A percentile compares a stretch with the other conserved stretches of the same genome.
Conservation (phyloP, 2,329 filamentous ascomycete genomes). For the Helotiales sp. region DNA sequence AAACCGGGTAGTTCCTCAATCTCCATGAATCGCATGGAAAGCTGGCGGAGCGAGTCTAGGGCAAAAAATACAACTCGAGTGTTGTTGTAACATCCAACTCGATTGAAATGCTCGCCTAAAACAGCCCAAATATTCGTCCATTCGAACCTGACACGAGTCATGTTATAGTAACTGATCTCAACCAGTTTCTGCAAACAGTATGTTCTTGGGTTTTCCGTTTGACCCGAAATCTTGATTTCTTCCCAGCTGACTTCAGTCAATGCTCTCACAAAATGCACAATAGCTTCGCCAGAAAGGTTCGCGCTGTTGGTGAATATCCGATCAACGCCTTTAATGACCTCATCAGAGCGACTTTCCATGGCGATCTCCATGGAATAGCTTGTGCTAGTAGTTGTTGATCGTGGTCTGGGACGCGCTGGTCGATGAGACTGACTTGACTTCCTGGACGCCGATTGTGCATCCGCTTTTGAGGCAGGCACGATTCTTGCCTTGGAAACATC, state of each 20-base stretch:
- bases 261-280: slow-evolving; percentile 91
- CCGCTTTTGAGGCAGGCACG: slow-evolving; percentile 58
- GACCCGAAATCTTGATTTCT: slow-evolving; percentile 95
- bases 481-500: slow-evolving; percentile 87
- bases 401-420: slow-evolving; percentile 52
- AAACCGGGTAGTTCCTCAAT: slow-evolving; percentile 97
- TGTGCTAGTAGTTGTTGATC: slow-evolving; percentile 53
- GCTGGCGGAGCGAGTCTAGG: slow-evolving; percentile 88
- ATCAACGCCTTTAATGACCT: slow-evolving; percentile 91
- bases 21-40: slow-evolving; percentile 99
- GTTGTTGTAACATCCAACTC: slow-evolving; percentile 95
- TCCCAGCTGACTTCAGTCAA: slow-evolving; percentile 98
- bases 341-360: slow-evolving; percentile 87
- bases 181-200: slow-evolving; percentile 98
- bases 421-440: slow-evolving; percentile 67
- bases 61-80: slow-evolving; percentile 98
- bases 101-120: slow-evolving; percentile 97
- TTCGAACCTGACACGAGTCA: slow-evolving; percentile 96
- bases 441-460: slow-evolving; percentile 58
- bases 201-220: slow-evolving; percentile 92
- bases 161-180: slow-evolving; percentile 99
- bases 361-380: slow-evolving; percentile 78
- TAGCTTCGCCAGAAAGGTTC: slow-evolving; percentile 89
- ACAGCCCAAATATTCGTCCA: slow-evolving; percentile 99
- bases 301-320: slow-evolving; percentile 97